Conservation (phyloP, 73 alveolate genomes). For the Paramecium biaurelia region DNA sequence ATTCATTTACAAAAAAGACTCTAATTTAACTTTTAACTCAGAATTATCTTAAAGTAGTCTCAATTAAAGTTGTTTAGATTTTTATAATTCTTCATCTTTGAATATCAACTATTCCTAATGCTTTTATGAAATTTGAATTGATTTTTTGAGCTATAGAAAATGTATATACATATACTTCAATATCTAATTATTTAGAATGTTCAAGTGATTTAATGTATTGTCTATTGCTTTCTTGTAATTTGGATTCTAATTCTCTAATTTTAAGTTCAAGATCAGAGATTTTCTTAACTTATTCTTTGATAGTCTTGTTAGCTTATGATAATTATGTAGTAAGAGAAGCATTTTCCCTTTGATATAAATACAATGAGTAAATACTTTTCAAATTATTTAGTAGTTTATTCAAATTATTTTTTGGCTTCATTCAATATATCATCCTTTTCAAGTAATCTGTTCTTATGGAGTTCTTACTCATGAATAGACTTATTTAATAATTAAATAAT, state of each 20-base stretch:
- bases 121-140: not conserved
- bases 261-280: not conserved
- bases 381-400: not conserved
- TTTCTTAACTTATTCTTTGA: not conserved
- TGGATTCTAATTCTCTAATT: not conserved
- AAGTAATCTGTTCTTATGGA: not conserved
- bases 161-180: not conserved
- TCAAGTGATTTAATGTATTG: constrained; percentile 15
- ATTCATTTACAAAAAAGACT: not conserved
- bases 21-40: not conserved
- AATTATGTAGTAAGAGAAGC: not conserved
- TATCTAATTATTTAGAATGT: constrained; percentile 38
- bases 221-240: not conserved
- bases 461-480: not conserved
- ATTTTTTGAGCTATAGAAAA: not conserved
- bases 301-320: not conserved
- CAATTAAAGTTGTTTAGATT: not conserved
- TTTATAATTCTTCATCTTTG: not conserved
- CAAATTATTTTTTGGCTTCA: constrained; percentile 22
- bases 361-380: constrained; percentile 2
- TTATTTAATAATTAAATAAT: not conserved
- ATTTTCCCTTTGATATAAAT: not conserved
- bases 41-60: not conserved
- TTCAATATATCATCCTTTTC: not conserved
- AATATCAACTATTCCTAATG: not conserved